These are phyloP conservation scores for Fusarium longipes DNA, from an alignment of 2,329 filamentous ascomycete species.

Conservation along the genomic window DNA sequence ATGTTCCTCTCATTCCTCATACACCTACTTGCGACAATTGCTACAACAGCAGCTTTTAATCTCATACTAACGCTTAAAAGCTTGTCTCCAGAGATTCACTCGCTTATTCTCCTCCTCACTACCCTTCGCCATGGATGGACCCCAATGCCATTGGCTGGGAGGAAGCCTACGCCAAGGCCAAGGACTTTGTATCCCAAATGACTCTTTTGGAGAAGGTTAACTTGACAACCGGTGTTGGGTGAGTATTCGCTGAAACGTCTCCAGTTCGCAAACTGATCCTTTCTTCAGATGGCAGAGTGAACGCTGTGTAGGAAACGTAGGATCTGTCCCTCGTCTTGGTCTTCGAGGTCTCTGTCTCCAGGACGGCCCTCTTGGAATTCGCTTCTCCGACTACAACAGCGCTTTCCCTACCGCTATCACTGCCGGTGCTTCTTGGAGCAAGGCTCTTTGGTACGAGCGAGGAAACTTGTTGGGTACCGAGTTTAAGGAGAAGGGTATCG, in stretches of 20 bases:
- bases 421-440: slow-evolving; percentile 85
- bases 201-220: slow-evolving; percentile 94
- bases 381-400: slow-evolving; percentile 81
- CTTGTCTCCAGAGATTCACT: slow-evolving; percentile 39
- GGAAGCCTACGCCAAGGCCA: slow-evolving; percentile 79
- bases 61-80: slow-evolving; percentile 44
- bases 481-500: slow-evolving; percentile 79
- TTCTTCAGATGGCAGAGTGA: slow-evolving; percentile 62
- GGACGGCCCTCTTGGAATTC: slow-evolving; percentile 84
- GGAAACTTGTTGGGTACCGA: slow-evolving; percentile 66
- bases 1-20: slow-evolving; percentile 32
- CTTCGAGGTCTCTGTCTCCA: slow-evolving; percentile 84
- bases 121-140: slow-evolving; percentile 89
- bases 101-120: slow-evolving; percentile 68
- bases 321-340: slow-evolving; percentile 75
- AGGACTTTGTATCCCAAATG: slow-evolving; percentile 82
- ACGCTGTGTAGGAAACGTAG: slow-evolving; percentile 81
- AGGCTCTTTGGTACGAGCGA: slow-evolving; percentile 69
- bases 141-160: slow-evolving; percentile 78
- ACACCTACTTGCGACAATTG: neutral
- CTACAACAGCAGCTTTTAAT: slow-evolving; percentile 10
- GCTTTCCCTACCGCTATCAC: slow-evolving; percentile 84
- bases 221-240: slow-evolving; percentile 90
- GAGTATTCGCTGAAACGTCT: slow-evolving; percentile 48
- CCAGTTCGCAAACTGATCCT: neutral